Conservation (phyloP, 805 yeast genomes). For the Starmerella sirachaensis region DNA sequence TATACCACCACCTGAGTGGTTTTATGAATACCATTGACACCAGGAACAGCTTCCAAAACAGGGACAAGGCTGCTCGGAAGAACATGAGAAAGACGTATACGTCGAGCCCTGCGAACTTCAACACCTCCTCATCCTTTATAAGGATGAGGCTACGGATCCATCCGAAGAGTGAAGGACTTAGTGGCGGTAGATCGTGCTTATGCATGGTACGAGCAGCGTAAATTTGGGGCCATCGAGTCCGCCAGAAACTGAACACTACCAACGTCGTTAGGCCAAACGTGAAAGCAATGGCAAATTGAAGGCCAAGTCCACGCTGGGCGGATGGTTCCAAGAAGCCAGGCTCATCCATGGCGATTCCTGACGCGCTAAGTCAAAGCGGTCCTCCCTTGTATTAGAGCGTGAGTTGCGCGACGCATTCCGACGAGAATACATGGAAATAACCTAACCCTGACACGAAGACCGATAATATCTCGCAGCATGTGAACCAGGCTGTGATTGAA, state of each 20-base stretch:
- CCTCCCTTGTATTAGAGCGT: too few relatives aligned
- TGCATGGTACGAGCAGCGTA: constrained; percentile 68
- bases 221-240: constrained; percentile 65
- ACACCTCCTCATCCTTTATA: constrained; percentile 61
- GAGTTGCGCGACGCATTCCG: too few relatives aligned
- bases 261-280: constrained; percentile 60
- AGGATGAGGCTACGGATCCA: constrained; percentile 63
- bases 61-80: constrained; percentile 74
- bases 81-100: constrained; percentile 86
- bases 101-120: constrained; percentile 86
- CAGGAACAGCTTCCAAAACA: constrained; percentile 50
- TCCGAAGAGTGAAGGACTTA: constrained; percentile 49
- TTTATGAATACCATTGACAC: constrained; percentile 67
- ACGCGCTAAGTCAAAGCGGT: too few relatives aligned
- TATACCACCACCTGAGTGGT: constrained; percentile 66
- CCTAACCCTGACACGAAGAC: too few relatives aligned
- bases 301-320: constrained; percentile 49
- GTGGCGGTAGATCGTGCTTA: constrained; percentile 43
- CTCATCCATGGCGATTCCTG: constrained; percentile 9
- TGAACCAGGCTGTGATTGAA: too few relatives aligned
- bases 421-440: too few relatives aligned
- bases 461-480: too few relatives aligned
- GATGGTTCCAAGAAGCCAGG: constrained; percentile 18
- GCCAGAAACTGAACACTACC: constrained; percentile 52
- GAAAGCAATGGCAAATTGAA: constrained; percentile 63